Conservation (phyloP, 1,284 basidiomycete species). For the Apiotrichum mycotoxinovorans region DNA sequence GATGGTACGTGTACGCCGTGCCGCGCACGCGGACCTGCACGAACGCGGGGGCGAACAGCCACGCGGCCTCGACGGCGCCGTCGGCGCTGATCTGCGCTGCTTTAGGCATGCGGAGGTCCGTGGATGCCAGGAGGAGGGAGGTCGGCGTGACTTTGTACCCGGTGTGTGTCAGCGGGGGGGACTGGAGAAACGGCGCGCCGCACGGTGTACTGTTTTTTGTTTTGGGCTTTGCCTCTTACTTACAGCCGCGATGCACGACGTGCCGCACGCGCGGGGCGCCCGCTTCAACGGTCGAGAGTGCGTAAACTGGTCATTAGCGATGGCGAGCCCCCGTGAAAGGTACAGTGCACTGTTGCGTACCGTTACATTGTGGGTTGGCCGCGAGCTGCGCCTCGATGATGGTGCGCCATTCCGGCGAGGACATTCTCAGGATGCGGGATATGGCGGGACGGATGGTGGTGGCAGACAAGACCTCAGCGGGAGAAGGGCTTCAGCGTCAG, state of each 20-base stretch:
- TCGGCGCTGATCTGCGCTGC: constrained; percentile 34
- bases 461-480: too few species aligned
- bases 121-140: constrained; percentile 40
- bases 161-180: too few species aligned
- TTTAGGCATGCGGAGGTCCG: constrained; percentile 47
- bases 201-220: too few species aligned
- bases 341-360: constrained; percentile 10
- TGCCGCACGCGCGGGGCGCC: constrained; percentile 39
- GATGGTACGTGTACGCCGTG: constrained; percentile 21
- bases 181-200: too few species aligned
- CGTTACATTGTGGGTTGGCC: constrained; percentile 30
- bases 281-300: constrained; percentile 33
- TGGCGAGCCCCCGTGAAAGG: not conserved
- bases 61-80: constrained; percentile 37
- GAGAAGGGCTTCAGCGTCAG: too few species aligned
- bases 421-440: not conserved
- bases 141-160: constrained; percentile 31
- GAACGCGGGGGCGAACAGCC: constrained; percentile 39
- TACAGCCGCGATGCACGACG: constrained; percentile 44
- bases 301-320: constrained; percentile 30
- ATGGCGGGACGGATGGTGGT: not conserved
- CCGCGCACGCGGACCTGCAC: constrained; percentile 47
- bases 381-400: constrained; percentile 35
- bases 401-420: constrained; percentile 33
- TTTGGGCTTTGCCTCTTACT: too few species aligned